Base-by-base conservation (phyloP, 2,329 filamentous ascomycete genomes). In the Colletotrichum cuscutae region DNA sequence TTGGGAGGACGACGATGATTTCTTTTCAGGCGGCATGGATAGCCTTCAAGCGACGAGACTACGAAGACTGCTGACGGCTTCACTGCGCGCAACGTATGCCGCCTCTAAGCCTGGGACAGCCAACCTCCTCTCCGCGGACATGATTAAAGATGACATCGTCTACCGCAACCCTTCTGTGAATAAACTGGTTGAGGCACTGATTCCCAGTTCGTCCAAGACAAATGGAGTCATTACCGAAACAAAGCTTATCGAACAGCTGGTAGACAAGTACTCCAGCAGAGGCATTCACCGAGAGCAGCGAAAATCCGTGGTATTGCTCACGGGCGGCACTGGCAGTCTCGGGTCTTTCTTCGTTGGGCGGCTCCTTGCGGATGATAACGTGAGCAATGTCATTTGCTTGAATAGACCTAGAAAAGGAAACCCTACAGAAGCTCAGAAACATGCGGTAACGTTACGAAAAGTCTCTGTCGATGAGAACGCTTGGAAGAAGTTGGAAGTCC, bases 291-390 rank as follows among this genome's bases (percentile, higher is more conserved):
- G 12, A 42, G 13, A 42, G 37, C 37, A 42, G 37, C 37, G 37
- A 9, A 54, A 68, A n/a, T 71, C 71, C 13, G 58, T 75, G 1
- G 73, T 77, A 12, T 46, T 77, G 5, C 15, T 77, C n/a, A 77
- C 76, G 3, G 76, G 76, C n/a, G 67, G 60, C 19, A 73, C 76
- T 1, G 76, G 76, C 26, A 75, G 73, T 19, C 57, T 77, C 11
- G 76, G 76, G 7, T 75, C 75, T 2, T 72, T 76, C 28, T 65
- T 65, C 28, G 13, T 76, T 35, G 75, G 65, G 24, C 26, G 75
- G 1, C 58, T 77, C 19, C 62, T 7, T 54, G 67, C 5, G 65
- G 68, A 24, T 32, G 62, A 19, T 42, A 73, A 5, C 37, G 75
- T 77, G 12, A 57, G 32, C 13, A 71, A 65, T 26, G 26, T 60